Evolutionary conservation across 768 basidiomycete genomes (phyloP).

Genomic region (Termitomyces sp.): DNA sequence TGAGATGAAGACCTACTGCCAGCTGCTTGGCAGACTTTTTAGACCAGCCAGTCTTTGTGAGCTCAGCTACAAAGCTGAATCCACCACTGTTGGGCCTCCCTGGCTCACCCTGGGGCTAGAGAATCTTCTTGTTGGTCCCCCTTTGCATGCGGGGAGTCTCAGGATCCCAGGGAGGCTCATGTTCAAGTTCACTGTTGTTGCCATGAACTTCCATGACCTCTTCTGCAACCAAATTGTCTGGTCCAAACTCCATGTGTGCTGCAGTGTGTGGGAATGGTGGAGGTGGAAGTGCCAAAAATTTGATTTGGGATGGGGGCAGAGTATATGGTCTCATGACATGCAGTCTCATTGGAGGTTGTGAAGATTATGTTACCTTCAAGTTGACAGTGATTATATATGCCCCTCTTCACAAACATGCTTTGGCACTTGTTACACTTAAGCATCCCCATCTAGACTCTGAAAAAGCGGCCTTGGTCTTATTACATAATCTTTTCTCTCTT

Average conservation of each 20-base stretch:
- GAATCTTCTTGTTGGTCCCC: constrained; percentile 2
- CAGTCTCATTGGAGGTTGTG: too few relatives aligned
- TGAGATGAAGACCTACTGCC: neutral
- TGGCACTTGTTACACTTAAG: too few relatives aligned
- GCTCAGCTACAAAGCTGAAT: neutral
- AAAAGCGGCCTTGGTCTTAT: too few relatives aligned
- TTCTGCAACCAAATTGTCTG: neutral
- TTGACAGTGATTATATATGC: too few relatives aligned
- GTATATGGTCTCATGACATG: too few relatives aligned
- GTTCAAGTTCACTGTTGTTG: neutral
- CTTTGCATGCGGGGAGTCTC: neutral
- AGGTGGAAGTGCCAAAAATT: too few relatives aligned
- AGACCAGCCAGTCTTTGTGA: constrained; percentile 4
- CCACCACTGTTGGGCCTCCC: constrained; percentile 7
- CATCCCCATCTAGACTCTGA: too few relatives aligned
- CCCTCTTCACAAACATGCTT: too few relatives aligned
- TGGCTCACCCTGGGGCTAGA: neutral
- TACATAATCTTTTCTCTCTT: too few relatives aligned
- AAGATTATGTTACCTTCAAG: too few relatives aligned
- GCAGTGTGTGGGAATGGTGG: neutral
- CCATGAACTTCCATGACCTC: neutral
- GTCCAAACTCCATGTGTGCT: neutral
- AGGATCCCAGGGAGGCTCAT: neutral
- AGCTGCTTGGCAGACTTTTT: constrained; percentile 5
- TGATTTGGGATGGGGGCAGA: too few relatives aligned